phyloP scores from a whole-genome alignment of 768 basidiomycete species.

The Gelatoporia subvermispora region DNA sequence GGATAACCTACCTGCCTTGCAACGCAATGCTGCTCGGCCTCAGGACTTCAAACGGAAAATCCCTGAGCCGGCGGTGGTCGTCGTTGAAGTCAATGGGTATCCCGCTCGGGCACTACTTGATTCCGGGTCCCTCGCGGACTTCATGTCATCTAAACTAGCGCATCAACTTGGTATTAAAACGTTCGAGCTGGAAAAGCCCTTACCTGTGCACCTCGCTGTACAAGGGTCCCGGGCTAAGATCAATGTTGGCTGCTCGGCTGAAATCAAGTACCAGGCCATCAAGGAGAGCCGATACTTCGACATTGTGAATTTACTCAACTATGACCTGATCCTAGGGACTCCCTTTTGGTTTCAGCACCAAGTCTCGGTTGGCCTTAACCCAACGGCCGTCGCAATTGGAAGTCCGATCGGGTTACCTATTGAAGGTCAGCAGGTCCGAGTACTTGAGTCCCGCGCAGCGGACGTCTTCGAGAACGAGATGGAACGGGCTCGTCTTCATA shows the following conservation, averaged over 20 bases:
- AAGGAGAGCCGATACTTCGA: conserved; percentile 13
- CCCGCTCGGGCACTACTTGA: conserved; percentile 8
- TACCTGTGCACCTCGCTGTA: conserved; percentile 32
- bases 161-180: conserved; percentile 13
- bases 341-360: conserved; percentile 17
- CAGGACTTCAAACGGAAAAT: conserved; percentile 1
- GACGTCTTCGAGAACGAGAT: conserved; percentile 11
- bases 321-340: conserved; percentile 21
- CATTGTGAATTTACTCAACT: conserved; percentile 15
- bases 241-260: conserved; percentile 17
- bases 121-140: conserved; percentile 13
- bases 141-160: conserved; percentile 12
- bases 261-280: conserved; percentile 13
- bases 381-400: conserved; percentile 12
- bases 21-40: conserved; percentile 2
- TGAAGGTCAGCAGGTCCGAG: conserved; percentile 7
- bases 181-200: conserved; percentile 9
- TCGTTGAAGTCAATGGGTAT: conserved; percentile 8
- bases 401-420: conserved; percentile 7
- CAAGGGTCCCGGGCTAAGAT: conserved; percentile 37
- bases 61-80: conserved; percentile 1
- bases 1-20: conserved; percentile 1
- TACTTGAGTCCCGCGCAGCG: conserved; percentile 10
- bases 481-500: conserved; percentile 9
- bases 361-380: conserved; percentile 16